Conservation (phyloP, 805 yeast genomes). For the Candida dajiaensis region DNA sequence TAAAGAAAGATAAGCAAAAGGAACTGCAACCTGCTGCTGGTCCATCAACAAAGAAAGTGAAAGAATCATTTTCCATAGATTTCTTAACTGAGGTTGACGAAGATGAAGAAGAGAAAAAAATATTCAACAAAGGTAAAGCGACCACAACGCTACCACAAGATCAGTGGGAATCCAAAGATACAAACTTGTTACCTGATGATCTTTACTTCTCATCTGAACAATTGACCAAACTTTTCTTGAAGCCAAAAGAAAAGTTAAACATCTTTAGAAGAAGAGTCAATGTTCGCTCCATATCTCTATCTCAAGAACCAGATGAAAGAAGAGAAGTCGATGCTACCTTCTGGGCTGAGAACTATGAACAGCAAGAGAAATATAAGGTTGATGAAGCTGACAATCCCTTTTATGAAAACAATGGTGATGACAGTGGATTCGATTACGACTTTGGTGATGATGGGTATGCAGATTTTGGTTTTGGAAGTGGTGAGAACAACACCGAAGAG, state of each 20-base stretch:
- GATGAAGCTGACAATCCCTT: constrained; percentile 26
- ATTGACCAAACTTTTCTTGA: constrained; percentile 60
- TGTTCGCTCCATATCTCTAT: background rate
- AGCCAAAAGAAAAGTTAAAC: constrained; percentile 48
- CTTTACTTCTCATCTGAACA: constrained; percentile 63
- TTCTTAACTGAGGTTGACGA: constrained; percentile 32
- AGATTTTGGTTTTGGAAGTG: constrained; percentile 20
- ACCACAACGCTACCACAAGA: constrained; percentile 36
- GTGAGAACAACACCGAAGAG: constrained; percentile 5
- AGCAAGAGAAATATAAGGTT: constrained; percentile 30
- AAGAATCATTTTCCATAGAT: constrained; percentile 36
- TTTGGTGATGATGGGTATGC: constrained; percentile 2
- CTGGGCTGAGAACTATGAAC: constrained; percentile 64
- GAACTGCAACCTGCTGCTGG: constrained; percentile 3
- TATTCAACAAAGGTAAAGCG: constrained; percentile 34
- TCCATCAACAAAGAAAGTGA: constrained; percentile 24
- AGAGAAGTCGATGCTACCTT: constrained; percentile 57
- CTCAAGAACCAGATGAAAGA: constrained; percentile 13
- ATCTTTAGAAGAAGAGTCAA: constrained; percentile 20
- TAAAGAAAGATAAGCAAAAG: constrained; percentile 34
- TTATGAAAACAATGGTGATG: constrained; percentile 3
- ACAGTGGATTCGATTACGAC: constrained; percentile 21
- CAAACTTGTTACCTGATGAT: constrained; percentile 65
- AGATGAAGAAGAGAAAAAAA: constrained; percentile 29
- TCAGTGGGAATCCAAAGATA: constrained; percentile 34